These are phyloP conservation scores for Alloteropsis semialata DNA, from an alignment of 176 grass and related monocot species.

Conservation along the genomic window DNA sequence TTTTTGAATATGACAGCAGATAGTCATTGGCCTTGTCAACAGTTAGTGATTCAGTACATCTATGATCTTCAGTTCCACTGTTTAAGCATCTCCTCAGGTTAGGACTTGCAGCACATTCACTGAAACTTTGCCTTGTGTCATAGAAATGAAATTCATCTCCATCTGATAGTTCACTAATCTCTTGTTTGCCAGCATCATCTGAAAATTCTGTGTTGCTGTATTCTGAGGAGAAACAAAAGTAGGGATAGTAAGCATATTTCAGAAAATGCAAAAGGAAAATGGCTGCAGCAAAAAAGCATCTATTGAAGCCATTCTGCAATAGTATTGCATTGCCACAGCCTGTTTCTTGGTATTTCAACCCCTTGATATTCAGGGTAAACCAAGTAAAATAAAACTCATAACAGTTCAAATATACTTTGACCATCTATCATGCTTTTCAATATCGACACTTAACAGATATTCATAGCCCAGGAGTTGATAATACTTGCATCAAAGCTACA, in stretches of 20 bases:
- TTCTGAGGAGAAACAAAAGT: conserved; percentile 52
- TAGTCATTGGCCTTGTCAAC: conserved; percentile 13
- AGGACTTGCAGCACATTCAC: conserved; percentile 40
- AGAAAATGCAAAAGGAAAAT: conserved; percentile 11
- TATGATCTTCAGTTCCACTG: conserved; percentile 22
- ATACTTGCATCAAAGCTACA: not conserved
- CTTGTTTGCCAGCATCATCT: conserved; percentile 85
- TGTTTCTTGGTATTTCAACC: conserved; percentile 15
- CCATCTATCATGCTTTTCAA: not conserved
- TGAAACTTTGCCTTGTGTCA: conserved; percentile 82
- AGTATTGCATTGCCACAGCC: not conserved
- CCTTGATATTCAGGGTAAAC: conserved; percentile 16
- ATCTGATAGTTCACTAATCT: conserved; percentile 60
- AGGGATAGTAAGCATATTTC: conserved; percentile 5
- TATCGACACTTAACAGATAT: not conserved
- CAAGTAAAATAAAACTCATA: not conserved
- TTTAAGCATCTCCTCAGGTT: conserved; percentile 36
- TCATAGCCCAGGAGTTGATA: not conserved
- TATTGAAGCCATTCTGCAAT: not conserved
- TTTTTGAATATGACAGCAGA: conserved; percentile 36
- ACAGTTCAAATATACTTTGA: not conserved
- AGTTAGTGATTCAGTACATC: conserved; percentile 27
- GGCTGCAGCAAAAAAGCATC: not conserved
- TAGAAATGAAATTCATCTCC: conserved; percentile 78
- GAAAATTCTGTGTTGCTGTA: conserved; percentile 93